These are phyloP conservation scores for Amaranthus palmeri DNA, from an alignment of 148 eudicot species.

Conservation along the genomic window DNA sequence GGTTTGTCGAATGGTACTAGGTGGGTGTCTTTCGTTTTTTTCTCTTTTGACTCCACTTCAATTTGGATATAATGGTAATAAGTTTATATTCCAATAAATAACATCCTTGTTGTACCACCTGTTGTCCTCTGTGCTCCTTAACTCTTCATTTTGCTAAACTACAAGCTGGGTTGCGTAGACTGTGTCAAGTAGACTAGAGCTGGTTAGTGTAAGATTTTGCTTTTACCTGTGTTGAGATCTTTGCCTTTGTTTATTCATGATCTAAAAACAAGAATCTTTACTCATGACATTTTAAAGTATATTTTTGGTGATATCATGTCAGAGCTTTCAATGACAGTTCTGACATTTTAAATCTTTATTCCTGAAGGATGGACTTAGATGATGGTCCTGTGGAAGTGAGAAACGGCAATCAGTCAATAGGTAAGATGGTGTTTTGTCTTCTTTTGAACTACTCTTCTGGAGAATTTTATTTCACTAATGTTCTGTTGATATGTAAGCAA, in stretches of 20 bases:
- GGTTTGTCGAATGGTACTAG: constrained; percentile 35
- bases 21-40: constrained; percentile 27
- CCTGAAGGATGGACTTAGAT: constrained; percentile 45
- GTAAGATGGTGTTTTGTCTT: constrained; percentile 22
- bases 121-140: background rate
- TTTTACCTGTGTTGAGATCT: too few species aligned
- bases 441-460: constrained; percentile 10
- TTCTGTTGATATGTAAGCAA: background rate
- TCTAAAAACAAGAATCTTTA: background rate
- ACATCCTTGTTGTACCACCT: background rate
- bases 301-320: constrained; percentile 3
- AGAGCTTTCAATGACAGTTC: constrained; percentile 7
- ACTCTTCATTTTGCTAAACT: too few species aligned
- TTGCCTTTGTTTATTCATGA: too few species aligned
- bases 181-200: background rate
- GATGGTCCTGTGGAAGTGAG: constrained; percentile 39
- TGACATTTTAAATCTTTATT: constrained; percentile 11
- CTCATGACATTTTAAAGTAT: background rate
- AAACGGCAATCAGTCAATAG: constrained; percentile 45
- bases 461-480: background rate
- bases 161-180: background rate
- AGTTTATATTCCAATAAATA: background rate
- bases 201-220: background rate
- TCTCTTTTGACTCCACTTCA: background rate
- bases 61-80: background rate